Base-by-base conservation (phyloP, 2,329 filamentous ascomycete genomes). In the Stagonosporopsis chrysanthemi region DNA sequence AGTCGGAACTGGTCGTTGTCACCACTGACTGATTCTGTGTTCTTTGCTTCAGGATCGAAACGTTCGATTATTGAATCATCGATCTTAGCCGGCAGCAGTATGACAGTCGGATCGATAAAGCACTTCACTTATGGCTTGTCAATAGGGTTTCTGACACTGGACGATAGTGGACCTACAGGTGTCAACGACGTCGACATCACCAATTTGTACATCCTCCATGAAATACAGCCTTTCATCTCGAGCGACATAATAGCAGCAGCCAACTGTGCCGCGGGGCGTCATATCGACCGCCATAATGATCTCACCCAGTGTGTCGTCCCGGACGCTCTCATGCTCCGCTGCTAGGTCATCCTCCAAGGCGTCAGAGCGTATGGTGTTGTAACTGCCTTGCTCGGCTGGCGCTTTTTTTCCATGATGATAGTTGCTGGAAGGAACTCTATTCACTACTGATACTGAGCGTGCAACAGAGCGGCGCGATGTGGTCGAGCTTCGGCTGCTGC, bases 181-280 rank as follows among this genome's bases (percentile, higher is more conserved):
- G 62, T 83, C 79, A 14, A 83, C 69, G 12, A 88, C 79, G 33
- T 91, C 87, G n/a, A 86, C 73, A n/a, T 86, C 87, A 4, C 88
- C 89, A 63, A 86, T 81, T 15, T 85, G 82, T 9, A 91, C 82
- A 64, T 97, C 93, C 70, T 94, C 88, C 71, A 96, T 87, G 40
- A 97, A 81, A 56, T 85, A 89, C 3, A 97, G 76, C 33, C 82
- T 86, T 67, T 90, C 88, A 36, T 92, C 86, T 24, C 83, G 78
- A 6, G 88, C 87, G 43, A 88, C 80, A 71, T 94, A 97, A 71
- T 94, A 96, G 42, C 91, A 89, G 73, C 92, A 97, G 0, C 94
- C 94, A 17, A 97, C 82, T 0, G 84, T 87, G 0, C 85, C 87
- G 28, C 85, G 83, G n/a, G 88, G 84, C 60, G 84, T 86, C 72